Evolutionary conservation across 2,329 filamentous ascomycete species (phyloP), one percentile per base, ranked within the genome.

Genomic region (Fusarium sororula): DNA sequence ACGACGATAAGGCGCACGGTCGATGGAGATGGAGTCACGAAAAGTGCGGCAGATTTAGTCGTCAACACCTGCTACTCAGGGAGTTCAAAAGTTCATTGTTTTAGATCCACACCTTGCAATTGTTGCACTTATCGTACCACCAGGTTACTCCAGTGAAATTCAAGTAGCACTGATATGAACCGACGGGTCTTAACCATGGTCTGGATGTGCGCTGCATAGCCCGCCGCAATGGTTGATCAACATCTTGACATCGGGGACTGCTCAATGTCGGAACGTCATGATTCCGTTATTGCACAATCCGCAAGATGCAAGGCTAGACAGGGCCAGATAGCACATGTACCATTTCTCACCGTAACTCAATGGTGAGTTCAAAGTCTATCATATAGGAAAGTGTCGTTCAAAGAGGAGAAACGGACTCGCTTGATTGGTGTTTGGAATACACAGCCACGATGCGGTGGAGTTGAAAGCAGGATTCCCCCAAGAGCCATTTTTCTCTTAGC

Each of bases 1-100:
- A 24, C 83, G 84, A 75, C 76, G 84, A 42, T 78, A 66, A 57
- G 39, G 66, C 39, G 37, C 48, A n/a, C 37, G 24, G 30, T 32
- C 22, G 11, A 37, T 41, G 17, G 20, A 32, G 56, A 57, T 42
- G 37, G 51, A 39, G 32, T 22, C n/a, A 30, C 38, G 22, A 54
- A 32, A 58, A 41, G 35, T 30, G 53, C 42, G 26, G 26, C 24
- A 35, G 22, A 47, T 38, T 47, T 38, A 45, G 30, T 37, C 42
- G 45, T 48, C 28, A 42, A 37, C 32, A 44, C 44, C 30, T 30
- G 37, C 41, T 32, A 24, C 39, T 59, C 38, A 17, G 28, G 68
- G 64, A 64, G 55, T 69, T 45, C 37, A 72, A 72, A 72, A 72
- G 69, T 70, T 70, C 17, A 55, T 59, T 37, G 24, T 41, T 54